A percentile compares a stretch with the other conserved stretches of the same genome.
Conservation (phyloP, 768 basidiomycete genomes). For the Leccinum ochraceum region DNA sequence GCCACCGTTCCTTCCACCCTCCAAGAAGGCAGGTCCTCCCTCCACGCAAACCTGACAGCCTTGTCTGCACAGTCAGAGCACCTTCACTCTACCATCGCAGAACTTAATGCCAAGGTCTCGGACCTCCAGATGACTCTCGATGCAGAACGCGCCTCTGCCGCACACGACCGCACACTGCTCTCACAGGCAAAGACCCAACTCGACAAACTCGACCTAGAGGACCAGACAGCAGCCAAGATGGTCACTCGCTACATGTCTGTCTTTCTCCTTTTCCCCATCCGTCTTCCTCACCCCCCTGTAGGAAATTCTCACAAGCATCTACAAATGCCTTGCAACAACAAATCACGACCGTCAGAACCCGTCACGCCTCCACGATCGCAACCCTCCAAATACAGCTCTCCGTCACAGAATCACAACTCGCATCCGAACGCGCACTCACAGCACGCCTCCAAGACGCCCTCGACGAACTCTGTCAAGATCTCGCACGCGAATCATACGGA, state of each 20-base stretch:
- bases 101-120: conserved; percentile 47
- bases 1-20: conserved; percentile 33
- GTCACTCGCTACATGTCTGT: conserved; percentile 83
- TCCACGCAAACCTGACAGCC: conserved; percentile 51
- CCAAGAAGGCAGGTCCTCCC: conserved; percentile 46
- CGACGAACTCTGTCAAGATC: conserved; percentile 70
- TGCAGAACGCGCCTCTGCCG: conserved; percentile 44
- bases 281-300: conserved; percentile 29
- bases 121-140: conserved; percentile 43
- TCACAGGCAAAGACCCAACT: conserved; percentile 50
- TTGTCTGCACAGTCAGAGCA: conserved; percentile 49
- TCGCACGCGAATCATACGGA: conserved; percentile 70
- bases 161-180: conserved; percentile 46
- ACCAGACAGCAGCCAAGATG: conserved; percentile 78
- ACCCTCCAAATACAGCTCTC: conserved; percentile 56
- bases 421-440: conserved; percentile 42
- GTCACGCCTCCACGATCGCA: conserved; percentile 61
- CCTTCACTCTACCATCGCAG: conserved; percentile 44
- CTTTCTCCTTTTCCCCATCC: not conserved
- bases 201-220: conserved; percentile 59
- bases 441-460: conserved; percentile 58
- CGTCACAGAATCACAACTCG: conserved; percentile 44
- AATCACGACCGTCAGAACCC: conserved; percentile 54
- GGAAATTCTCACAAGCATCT: conserved; percentile 83
- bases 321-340: conserved; percentile 66